Conservation (phyloP, 306 rosid genomes). For the Glycyrrhiza uralensis region DNA sequence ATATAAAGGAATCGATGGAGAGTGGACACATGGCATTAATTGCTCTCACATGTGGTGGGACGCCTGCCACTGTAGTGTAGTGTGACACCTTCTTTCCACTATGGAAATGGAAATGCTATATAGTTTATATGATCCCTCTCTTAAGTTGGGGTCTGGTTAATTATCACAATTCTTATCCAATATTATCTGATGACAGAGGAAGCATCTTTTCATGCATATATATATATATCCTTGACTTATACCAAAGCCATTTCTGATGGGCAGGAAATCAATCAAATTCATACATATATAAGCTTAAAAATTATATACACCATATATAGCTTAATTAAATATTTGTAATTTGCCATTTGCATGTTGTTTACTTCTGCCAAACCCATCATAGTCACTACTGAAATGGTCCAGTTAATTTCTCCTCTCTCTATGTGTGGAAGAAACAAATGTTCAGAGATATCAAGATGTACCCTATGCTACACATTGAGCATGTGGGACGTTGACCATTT, state of each 20-base stretch:
- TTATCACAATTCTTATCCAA: conserved; percentile 23
- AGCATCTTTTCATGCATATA: too few relatives aligned
- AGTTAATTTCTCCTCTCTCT: neutral
- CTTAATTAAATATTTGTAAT: too few relatives aligned
- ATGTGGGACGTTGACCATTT: neutral
- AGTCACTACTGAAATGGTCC: conserved; percentile 25
- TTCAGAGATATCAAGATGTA: too few relatives aligned
- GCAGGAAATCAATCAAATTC: too few relatives aligned
- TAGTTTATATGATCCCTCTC: too few relatives aligned
- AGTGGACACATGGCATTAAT: conserved; percentile 36
- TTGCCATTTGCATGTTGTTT: too few relatives aligned
- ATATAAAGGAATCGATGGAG: too few relatives aligned
- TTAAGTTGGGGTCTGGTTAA: conserved; percentile 29
- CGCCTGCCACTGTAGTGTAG: conserved; percentile 19
- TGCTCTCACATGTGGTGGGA: conserved; percentile 44
- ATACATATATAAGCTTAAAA: too few relatives aligned
- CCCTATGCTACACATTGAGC: neutral
- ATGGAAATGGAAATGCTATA: too few relatives aligned
- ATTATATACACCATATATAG: too few relatives aligned
- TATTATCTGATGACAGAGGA: conserved; percentile 6
- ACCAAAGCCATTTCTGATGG: neutral
- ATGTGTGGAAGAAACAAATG: too few relatives aligned
- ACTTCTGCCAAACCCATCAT: conserved; percentile 33
- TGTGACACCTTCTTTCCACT: conserved; percentile 37
- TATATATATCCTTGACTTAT: neutral